A percentile compares a stretch with the other conserved stretches of the same genome.
These are phyloP conservation scores for Pisolithus tinctorius DNA, from an alignment of 768 basidiomycete species.

Conservation along the genomic window DNA sequence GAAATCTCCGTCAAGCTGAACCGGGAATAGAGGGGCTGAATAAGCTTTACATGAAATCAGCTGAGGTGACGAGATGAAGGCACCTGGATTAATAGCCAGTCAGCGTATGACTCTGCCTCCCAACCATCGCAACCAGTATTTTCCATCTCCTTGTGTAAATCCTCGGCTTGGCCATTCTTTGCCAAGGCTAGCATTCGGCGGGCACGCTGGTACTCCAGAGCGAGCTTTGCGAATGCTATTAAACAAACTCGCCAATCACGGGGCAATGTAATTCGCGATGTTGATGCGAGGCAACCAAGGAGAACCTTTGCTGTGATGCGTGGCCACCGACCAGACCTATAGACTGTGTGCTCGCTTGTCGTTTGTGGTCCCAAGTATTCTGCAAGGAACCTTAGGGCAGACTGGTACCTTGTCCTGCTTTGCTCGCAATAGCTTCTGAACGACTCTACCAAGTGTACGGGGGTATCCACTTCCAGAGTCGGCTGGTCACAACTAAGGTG, in stretches of 20 bases:
- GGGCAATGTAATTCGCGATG: conserved; percentile 2
- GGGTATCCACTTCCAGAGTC: neutral
- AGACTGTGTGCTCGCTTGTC: neutral
- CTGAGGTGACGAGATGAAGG: neutral
- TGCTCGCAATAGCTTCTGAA: conserved; percentile 1
- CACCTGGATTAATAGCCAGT: conserved; percentile 14
- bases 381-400: neutral
- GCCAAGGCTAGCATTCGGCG: conserved; percentile 22
- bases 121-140: conserved; percentile 1
- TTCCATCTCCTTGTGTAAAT: conserved; percentile 5
- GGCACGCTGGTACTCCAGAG: conserved; percentile 27
- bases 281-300: conserved; percentile 18
- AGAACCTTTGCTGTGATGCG: conserved; percentile 23
- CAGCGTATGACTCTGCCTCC: conserved; percentile 2
- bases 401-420: neutral
- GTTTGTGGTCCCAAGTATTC: conserved; percentile 1
- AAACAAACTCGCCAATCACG: conserved; percentile 21
- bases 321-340: conserved; percentile 25
- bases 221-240: conserved; percentile 16
- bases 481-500: conserved; percentile 3
- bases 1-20: conserved; percentile 21
- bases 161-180: conserved; percentile 3
- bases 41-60: neutral
- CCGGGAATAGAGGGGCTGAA: neutral
- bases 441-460: neutral